Conservation (phyloP, 73 alveolate genomes). For the Paramecium biaurelia region DNA sequence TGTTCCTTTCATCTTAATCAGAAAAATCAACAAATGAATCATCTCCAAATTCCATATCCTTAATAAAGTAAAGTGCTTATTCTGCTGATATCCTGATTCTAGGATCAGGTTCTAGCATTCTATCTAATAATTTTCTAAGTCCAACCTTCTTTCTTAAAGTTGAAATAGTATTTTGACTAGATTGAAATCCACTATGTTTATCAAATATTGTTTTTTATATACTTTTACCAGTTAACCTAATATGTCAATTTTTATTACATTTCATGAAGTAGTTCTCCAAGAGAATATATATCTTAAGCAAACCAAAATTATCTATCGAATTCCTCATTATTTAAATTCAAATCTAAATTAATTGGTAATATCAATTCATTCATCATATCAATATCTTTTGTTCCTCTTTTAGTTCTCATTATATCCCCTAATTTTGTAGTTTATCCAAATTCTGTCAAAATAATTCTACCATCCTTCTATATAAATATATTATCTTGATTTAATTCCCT, state of each 20-base stretch:
- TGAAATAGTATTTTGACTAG: not conserved
- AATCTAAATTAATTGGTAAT: not conserved
- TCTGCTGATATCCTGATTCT: not conserved
- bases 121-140: not conserved
- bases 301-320: not conserved
- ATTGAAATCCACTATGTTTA: not conserved
- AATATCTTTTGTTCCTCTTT: not conserved
- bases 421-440: not conserved
- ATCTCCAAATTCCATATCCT: slow-evolving; percentile 11
- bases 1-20: not conserved
- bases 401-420: not conserved
- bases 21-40: not conserved
- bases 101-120: not conserved
- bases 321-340: not conserved
- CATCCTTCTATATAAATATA: not conserved
- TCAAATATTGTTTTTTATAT: not conserved
- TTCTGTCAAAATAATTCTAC: not conserved
- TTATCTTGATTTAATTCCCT: not conserved
- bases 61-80: not conserved
- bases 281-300: not conserved
- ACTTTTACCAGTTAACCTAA: not conserved
- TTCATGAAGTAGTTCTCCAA: not conserved
- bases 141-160: not conserved
- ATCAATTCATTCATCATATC: not conserved
- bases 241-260: not conserved